Conservation (phyloP, 2,329 filamentous ascomycete species). For the Exophiala aquamarina region DNA sequence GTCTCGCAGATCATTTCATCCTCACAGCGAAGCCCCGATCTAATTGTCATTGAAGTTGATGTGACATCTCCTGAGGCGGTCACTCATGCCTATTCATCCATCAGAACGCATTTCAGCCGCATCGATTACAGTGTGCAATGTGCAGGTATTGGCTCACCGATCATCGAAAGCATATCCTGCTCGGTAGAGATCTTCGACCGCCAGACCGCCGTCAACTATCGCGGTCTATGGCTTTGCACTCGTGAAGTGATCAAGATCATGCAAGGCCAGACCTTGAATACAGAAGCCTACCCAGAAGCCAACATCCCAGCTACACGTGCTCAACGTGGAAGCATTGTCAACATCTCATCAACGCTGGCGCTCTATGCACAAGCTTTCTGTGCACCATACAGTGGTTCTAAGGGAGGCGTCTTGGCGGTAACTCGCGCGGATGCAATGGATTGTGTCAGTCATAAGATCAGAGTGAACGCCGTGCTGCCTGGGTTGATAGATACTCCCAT, state of each 20-base stretch:
- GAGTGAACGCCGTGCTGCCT: slow-evolving; percentile 3
- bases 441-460: background rate
- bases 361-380: slow-evolving; percentile 35
- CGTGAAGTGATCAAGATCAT: slow-evolving; percentile 47
- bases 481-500: slow-evolving; percentile 4
- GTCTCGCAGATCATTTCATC: slow-evolving; percentile 30
- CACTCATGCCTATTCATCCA: slow-evolving; percentile 36
- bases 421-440: slow-evolving; percentile 81
- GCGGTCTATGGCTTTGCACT: slow-evolving; percentile 50
- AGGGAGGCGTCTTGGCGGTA: slow-evolving; percentile 85
- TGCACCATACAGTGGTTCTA: slow-evolving; percentile 94
- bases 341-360: slow-evolving; percentile 55
- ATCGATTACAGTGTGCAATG: slow-evolving; percentile 60
- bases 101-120: slow-evolving; percentile 41
- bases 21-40: slow-evolving; percentile 32
- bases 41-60: slow-evolving; percentile 40
- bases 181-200: slow-evolving; percentile 50
- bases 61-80: slow-evolving; percentile 50
- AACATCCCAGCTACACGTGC: slow-evolving; percentile 28
- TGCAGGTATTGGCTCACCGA: slow-evolving; percentile 51
- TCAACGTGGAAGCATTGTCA: slow-evolving; percentile 52
- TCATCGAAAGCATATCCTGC: slow-evolving; percentile 48
- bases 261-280: slow-evolving; percentile 35
- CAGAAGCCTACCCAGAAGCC: slow-evolving; percentile 41
- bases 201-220: slow-evolving; percentile 58